phyloP scores from a whole-genome alignment of 192 early-diverging fungal genomes.

The Thamnidium elegans region DNA sequence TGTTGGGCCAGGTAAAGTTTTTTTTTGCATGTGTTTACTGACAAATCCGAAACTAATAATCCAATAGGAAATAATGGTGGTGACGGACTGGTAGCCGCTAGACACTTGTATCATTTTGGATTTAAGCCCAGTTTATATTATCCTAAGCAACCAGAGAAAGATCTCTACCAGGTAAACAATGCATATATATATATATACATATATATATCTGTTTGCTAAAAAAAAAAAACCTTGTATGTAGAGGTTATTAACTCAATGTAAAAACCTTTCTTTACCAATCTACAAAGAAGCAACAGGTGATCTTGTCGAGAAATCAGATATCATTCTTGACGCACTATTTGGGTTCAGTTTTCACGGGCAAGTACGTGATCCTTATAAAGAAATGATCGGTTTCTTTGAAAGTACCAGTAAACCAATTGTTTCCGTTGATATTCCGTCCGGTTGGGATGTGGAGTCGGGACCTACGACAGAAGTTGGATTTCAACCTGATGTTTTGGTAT shows the following conservation, averaged over 20 bases:
- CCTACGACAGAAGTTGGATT: conserved; percentile 43
- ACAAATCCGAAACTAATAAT: neutral
- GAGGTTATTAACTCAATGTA: conserved; percentile 71
- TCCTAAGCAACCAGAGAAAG: conserved; percentile 73
- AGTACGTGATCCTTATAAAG: conserved; percentile 72
- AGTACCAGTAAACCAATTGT: conserved; percentile 43
- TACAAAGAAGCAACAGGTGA: conserved; percentile 37
- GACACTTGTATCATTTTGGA: conserved; percentile 89
- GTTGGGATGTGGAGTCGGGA: conserved; percentile 93
- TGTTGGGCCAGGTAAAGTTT: conserved; percentile 60
- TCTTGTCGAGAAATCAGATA: conserved; percentile 46
- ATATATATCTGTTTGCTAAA: neutral
- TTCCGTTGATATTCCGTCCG: conserved; percentile 90
- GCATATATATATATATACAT: neutral
- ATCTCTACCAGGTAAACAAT: conserved; percentile 58
- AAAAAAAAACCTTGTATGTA: conserved; percentile 1
- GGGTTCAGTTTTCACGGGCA: conserved; percentile 87
- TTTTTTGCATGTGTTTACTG: too few relatives aligned
- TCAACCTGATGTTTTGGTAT: conserved; percentile 82
- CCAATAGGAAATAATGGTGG: conserved; percentile 88
- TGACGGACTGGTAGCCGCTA: conserved; percentile 92
- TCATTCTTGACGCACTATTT: conserved; percentile 88
- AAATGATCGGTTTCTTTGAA: conserved; percentile 54
- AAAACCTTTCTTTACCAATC: conserved; percentile 62
- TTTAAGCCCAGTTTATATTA: conserved; percentile 77